A percentile compares a stretch with the other conserved stretches of the same genome.
Evolutionary conservation across 331 rosid genomes (phyloP).

Genomic region (Malus hybrid): DNA sequence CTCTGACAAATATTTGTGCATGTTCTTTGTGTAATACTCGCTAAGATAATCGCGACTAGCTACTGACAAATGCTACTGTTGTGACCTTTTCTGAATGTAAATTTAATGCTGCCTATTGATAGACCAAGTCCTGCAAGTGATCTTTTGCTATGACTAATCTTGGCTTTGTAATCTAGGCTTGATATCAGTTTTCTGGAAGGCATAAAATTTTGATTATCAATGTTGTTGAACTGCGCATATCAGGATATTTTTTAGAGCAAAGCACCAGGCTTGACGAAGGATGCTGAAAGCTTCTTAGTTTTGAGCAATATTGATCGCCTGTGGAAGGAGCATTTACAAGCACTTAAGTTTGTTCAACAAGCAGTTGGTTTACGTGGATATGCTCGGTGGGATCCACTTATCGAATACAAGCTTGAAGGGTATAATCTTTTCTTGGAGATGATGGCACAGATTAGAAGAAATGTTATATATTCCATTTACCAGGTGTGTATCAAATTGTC

Average conservation of each 20-base stretch:
- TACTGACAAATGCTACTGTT: neutral
- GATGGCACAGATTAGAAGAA: slow-evolving; percentile 98
- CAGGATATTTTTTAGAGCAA: slow-evolving; percentile 72
- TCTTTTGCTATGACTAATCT: neutral
- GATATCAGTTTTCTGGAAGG: neutral
- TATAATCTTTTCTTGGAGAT: slow-evolving; percentile 96
- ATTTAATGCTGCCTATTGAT: neutral
- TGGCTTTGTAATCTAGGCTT: neutral
- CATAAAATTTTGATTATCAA: neutral
- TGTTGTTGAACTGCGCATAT: neutral
- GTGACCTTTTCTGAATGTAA: neutral
- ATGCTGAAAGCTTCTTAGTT: slow-evolving; percentile 83
- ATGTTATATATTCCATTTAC: slow-evolving; percentile 89
- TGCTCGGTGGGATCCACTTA: slow-evolving; percentile 94
- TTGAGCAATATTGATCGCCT: slow-evolving; percentile 87
- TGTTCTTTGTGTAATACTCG: neutral
- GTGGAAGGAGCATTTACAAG: slow-evolving; percentile 97
- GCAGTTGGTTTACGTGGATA: slow-evolving; percentile 92
- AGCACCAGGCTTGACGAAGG: slow-evolving; percentile 91
- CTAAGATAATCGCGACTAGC: neutral
- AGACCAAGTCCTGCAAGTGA: neutral
- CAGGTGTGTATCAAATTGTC: slow-evolving; percentile 44
- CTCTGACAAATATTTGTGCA: neutral
- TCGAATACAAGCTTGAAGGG: slow-evolving; percentile 95
- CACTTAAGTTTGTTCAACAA: slow-evolving; percentile 91